Base-by-base conservation (phyloP, 1,284 basidiomycete genomes). In the Tilletia walkeri region DNA sequence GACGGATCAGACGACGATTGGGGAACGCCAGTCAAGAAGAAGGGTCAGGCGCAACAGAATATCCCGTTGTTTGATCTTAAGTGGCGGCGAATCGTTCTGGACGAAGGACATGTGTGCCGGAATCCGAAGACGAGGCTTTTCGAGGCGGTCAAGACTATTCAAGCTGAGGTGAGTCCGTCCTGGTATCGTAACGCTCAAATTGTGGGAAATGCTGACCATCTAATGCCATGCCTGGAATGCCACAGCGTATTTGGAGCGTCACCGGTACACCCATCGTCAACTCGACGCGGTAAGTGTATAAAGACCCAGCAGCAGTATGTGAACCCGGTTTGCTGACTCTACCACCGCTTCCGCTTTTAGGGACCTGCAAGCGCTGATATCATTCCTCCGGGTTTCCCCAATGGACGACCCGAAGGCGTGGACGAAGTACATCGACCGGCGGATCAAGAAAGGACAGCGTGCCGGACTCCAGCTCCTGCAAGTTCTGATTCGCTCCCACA, bases 231-330 rank as follows among this genome's bases (percentile, higher is more conserved):
- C 9, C 14, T 45, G 6, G 9, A 45, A 45, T 9, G 1, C 36
- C n/a, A 6, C 34, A 63, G 56, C 68, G 67, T 48, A n/a, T 47
- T 41, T 79, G 79, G 80, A 73, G 90, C 5, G 85, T 94, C 50
- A 90, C 89, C 20, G 92, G 93, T 49, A 95, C 93, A 3, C 93
- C 93, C 0, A 94, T 95, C 72, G 91, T 95, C 72, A 95, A 95
- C 77, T 90, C 91, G 10, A 38, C 91, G 16, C 34, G 59, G 59
- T 63, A 36, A 41, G 34, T 63, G 36, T 89, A 3, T 1, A 30
- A 30, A 30, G 24, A 30, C 24, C 88, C 86, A 81, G 90, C 88
- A 70, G 54, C 6, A 50, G 3, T 66, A 59, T 47, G 9, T 61
- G 34, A 54, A 34, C 2, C 48, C 24, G 34, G 41, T 4, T 20